Evolutionary conservation across 805 yeast genomes (phyloP), one percentile per base, ranked within the genome.

Genomic region (Aciculoconidium aculeatum): DNA sequence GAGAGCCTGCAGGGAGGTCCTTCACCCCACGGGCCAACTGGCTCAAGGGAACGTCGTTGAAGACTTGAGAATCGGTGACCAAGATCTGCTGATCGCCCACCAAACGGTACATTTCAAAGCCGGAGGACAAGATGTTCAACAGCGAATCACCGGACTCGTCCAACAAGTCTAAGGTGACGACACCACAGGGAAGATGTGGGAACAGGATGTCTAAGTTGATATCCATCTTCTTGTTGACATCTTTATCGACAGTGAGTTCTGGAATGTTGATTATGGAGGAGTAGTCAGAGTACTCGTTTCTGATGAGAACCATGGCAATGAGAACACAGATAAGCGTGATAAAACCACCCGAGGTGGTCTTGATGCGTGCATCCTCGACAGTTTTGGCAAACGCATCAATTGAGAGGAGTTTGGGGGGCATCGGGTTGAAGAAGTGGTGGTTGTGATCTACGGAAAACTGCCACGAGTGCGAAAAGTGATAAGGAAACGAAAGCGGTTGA

Each of bases 321-420:
- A 75, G 28, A 3, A 75, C 46, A 47, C 96, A 81, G 3, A 74
- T 59, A 23, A 92, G 46, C 3, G 97, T 86, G 47, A 92, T 83
- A 15, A 86, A 45, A 2, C 96, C 98, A 30, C 98, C 98, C 6
- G 90, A 70, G 4, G 90, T 70, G 4, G 98, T 92, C 39, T 82
- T 77, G 37, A 92, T 75, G 28, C 84, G 72, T 6, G 94, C 94
- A 53, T 92, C 98, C 49, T 90, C 97, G 19, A 85, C 88, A 4
- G 96, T 84, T 58, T 88, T 90, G 16, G 94, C 73, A 51, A 90
- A 88, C n/a, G 90, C 94, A 56, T 88, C 97, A 35, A 83, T 61
- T 23, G 79, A 74, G 27, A 83, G 51, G 40, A 77, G 55, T 37
- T 41, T 53, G 15, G n/a, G n/a, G n/a, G n/a, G n/a, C n/a, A n/a